phyloP scores from a whole-genome alignment of 1,284 basidiomycete genomes.

The Melampsora abietis-canadensis region DNA sequence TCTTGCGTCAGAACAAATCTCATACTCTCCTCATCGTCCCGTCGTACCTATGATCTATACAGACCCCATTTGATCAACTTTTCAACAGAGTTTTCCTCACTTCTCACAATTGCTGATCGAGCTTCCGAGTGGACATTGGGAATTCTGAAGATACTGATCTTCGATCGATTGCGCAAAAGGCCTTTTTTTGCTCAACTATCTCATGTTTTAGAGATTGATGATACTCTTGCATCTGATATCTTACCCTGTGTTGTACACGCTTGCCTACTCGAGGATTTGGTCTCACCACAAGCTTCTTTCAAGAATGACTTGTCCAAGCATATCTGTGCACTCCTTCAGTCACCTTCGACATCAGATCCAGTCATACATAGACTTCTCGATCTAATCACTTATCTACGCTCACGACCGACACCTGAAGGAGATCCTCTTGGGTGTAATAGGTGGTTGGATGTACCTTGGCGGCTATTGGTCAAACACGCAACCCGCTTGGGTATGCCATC shows the following conservation, averaged over 20 bases:
- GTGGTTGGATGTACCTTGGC: slow-evolving; percentile 78
- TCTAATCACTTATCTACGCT: slow-evolving; percentile 74
- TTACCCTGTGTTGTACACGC: slow-evolving; percentile 74
- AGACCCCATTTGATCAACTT: not conserved
- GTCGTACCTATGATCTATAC: not conserved
- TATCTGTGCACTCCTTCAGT: slow-evolving; percentile 31
- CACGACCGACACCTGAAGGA: slow-evolving; percentile 59
- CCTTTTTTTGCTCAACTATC: slow-evolving; percentile 66
- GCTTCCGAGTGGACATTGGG: slow-evolving; percentile 23
- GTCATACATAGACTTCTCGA: slow-evolving; percentile 69
- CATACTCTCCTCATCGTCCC: not conserved
- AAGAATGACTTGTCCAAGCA: slow-evolving; percentile 5
- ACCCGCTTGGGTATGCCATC: slow-evolving; percentile 77
- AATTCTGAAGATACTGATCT: slow-evolving; percentile 31
- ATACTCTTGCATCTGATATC: slow-evolving; percentile 64
- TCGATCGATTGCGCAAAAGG: slow-evolving; percentile 12
- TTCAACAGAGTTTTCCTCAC: slow-evolving; percentile 14
- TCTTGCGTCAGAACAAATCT: slow-evolving; percentile 12
- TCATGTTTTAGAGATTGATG: slow-evolving; percentile 61
- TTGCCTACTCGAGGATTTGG: slow-evolving; percentile 57
- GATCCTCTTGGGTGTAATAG: slow-evolving; percentile 68
- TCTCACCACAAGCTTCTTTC: slow-evolving; percentile 1
- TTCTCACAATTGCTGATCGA: slow-evolving; percentile 3
- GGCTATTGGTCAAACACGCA: slow-evolving; percentile 70
- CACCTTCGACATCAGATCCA: slow-evolving; percentile 53